Evolutionary conservation across 2,329 filamentous ascomycete genomes (phyloP).

Genomic region (Epicoccum sorghinum): DNA sequence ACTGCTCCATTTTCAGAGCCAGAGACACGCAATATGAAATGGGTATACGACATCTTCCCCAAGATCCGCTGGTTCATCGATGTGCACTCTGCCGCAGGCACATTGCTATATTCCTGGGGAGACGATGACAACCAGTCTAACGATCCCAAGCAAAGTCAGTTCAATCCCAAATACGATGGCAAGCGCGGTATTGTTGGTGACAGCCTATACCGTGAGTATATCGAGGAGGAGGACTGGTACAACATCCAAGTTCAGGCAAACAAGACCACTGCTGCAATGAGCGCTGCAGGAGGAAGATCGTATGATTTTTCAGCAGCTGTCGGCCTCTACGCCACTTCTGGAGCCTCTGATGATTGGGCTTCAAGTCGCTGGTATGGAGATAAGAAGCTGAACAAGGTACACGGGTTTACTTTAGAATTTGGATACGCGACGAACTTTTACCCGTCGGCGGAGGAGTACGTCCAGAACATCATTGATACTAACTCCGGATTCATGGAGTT

Average conservation of each 20-base stretch:
- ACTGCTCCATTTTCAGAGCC: slow-evolving; percentile 61
- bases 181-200: slow-evolving; percentile 57
- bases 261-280: slow-evolving; percentile 44
- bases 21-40: slow-evolving; percentile 61
- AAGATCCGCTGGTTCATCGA: slow-evolving; percentile 64
- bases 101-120: slow-evolving; percentile 65
- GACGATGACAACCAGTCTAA: slow-evolving; percentile 60
- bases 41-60: slow-evolving; percentile 57
- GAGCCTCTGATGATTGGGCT: slow-evolving; percentile 48
- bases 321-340: slow-evolving; percentile 47
- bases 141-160: slow-evolving; percentile 57
- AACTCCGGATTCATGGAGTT: slow-evolving; percentile 48
- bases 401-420: slow-evolving; percentile 51
- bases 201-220: slow-evolving; percentile 58
- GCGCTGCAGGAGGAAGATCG: slow-evolving; percentile 40
- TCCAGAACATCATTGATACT: slow-evolving; percentile 50
- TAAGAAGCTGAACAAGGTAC: slow-evolving; percentile 47
- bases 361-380: slow-evolving; percentile 47
- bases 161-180: slow-evolving; percentile 59
- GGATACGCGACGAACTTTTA: slow-evolving; percentile 51
- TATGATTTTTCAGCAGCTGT: slow-evolving; percentile 40
- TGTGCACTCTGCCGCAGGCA: slow-evolving; percentile 61
- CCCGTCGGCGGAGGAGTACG: slow-evolving; percentile 48
- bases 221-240: slow-evolving; percentile 41
- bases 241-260: slow-evolving; percentile 42